phyloP scores from a whole-genome alignment of 2,329 filamentous ascomycete species.

The Pyrenochaeta sp. region DNA sequence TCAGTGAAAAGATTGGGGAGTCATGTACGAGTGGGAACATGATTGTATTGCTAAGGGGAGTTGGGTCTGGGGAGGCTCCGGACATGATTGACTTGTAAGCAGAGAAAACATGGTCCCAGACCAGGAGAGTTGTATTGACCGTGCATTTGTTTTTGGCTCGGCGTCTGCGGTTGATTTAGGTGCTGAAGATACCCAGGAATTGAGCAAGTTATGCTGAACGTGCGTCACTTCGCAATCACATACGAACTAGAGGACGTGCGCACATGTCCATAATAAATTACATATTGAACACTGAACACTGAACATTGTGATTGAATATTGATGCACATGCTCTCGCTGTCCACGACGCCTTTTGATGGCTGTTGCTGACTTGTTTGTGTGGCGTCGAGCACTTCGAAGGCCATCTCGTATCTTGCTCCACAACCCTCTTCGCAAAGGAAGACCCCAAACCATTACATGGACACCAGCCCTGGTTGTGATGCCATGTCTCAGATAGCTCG shows the following conservation, averaged over 20 bases:
- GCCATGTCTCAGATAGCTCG: no score
- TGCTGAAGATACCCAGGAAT: constrained; percentile 23
- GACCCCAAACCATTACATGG: background rate
- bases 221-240: no score
- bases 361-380: background rate
- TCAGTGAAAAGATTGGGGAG: constrained; percentile 82
- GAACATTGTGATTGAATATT: no score
- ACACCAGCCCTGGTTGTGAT: background rate
- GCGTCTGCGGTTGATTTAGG: background rate
- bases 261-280: no score
- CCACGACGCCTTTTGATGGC: no score
- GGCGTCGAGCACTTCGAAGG: constrained; percentile 32
- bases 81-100: constrained; percentile 70
- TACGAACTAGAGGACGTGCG: no score
- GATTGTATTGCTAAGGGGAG: constrained; percentile 84
- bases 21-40: constrained; percentile 84
- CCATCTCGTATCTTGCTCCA: constrained; percentile 5
- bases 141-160: background rate
- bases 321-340: no score
- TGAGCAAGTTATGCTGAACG: background rate
- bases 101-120: background rate
- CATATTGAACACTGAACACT: no score
- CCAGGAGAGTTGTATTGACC: background rate
- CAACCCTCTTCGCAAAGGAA: background rate
- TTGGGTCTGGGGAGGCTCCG: constrained; percentile 75